Evolutionary conservation across 2,329 filamentous ascomycete genomes (phyloP).

Genomic region (Diaporthe sp.): DNA sequence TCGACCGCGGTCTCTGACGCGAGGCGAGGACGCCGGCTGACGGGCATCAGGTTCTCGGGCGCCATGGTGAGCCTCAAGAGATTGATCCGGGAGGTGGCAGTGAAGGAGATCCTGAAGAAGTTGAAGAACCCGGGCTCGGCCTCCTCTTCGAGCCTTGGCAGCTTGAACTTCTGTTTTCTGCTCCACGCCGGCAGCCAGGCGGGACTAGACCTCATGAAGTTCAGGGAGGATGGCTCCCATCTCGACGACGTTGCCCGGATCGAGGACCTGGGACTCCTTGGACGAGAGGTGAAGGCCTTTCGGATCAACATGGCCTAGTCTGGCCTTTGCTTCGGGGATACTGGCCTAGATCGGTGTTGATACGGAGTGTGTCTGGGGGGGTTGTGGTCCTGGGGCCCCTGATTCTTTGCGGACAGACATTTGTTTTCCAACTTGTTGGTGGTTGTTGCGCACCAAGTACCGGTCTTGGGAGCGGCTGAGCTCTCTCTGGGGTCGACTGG

Average conservation of each 20-base stretch:
- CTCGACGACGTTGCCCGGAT: neutral
- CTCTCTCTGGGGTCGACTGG: neutral
- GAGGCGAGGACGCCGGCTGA: neutral
- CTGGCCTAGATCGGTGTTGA: too few species aligned
- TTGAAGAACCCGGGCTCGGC: fast-evolving
- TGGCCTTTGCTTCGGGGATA: too few species aligned
- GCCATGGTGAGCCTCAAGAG: neutral
- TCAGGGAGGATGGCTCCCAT: neutral
- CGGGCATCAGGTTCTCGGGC: fast-evolving
- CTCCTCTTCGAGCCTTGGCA: neutral
- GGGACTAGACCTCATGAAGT: neutral
- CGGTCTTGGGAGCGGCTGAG: neutral
- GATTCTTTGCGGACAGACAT: neutral
- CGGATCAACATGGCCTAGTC: neutral
- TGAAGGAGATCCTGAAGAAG: neutral
- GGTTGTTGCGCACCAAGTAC: neutral
- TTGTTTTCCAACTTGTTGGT: neutral
- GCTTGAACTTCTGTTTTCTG: neutral
- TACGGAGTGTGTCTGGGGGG: neutral
- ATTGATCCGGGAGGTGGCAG: neutral
- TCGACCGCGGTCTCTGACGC: neutral
- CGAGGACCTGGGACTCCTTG: neutral
- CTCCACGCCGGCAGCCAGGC: neutral
- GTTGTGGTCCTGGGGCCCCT: neutral
- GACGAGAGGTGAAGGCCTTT: neutral